Evolutionary conservation across 352 stramenopile species (phyloP), one percentile per base, ranked within the genome.

Genomic region (Pythium oligandrum): DNA sequence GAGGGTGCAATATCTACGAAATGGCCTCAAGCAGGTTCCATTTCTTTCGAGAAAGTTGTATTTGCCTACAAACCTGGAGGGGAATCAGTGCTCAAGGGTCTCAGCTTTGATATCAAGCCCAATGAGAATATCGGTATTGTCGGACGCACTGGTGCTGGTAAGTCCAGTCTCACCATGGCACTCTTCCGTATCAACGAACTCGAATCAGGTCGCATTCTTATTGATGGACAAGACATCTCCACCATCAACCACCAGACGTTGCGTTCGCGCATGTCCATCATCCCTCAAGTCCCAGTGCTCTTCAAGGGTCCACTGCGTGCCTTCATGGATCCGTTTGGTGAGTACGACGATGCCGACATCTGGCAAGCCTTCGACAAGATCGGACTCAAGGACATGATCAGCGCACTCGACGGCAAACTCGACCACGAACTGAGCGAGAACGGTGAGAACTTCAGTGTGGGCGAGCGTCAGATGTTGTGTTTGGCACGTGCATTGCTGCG

Each of bases 101-200:
- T 84, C 32, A 63, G 65, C 3, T 44, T 90, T 93, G 44, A 44
- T 31, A 66, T 96, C 26, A 48, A 50, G 2, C 43, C 48, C 9
- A 50, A 53, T 40, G 63, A 93, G 46, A 82, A 84, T 54, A 83
- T 26, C 17, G 17, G 17, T 26, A 26, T 26, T 26, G 17, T 26
- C 17, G 17, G 17, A 26, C 17, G 17, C 56, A 96, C 87, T 3
- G 89, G 86, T 36, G 70, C 68, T 30, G 85, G 85, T n/a, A 97
- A 97, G 61, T 85, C 61, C 40, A 86, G 78, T n/a, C 57, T 96
- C 6, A 83, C 84, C 9, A 68, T 83, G 48, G 80, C 79, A 11
- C 61, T 97, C 0, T 96, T 96, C 63, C 74, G 89, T 26, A 64
- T 96, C 11, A 78, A 90, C 6, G 84, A 96, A 59, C 63, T 92